These are phyloP conservation scores for Solanum piurae DNA, from an alignment of 257 asterid genomes.

Conservation along the genomic window DNA sequence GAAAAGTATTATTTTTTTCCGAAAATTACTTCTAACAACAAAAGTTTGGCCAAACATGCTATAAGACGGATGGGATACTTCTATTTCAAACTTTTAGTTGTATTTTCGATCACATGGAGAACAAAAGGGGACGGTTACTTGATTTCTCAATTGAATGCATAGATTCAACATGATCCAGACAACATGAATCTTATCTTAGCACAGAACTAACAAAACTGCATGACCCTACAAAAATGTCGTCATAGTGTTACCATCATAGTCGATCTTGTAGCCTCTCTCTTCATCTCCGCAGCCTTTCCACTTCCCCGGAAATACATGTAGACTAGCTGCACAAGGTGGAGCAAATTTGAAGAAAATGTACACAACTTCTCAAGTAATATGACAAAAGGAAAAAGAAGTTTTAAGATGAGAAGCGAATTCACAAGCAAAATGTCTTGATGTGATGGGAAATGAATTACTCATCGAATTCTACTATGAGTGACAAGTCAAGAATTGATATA, in stretches of 20 bases:
- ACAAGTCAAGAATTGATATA: not conserved
- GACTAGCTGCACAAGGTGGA: conserved; percentile 50
- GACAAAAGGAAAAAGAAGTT: not conserved
- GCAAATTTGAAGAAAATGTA: not conserved
- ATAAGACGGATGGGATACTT: not conserved
- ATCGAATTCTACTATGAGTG: not conserved
- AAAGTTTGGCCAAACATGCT: not conserved
- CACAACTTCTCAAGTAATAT: not conserved
- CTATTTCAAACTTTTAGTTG: not conserved
- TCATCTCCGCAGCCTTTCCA: conserved; percentile 78
- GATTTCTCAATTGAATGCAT: not conserved
- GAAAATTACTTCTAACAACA: not conserved
- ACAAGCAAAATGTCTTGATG: not conserved
- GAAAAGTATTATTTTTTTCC: not conserved
- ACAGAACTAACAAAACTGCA: not conserved
- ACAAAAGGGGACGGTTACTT: not conserved
- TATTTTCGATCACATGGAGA: not conserved
- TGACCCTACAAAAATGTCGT: not conserved
- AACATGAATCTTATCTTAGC: not conserved
- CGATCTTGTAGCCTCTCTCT: conserved; percentile 70
- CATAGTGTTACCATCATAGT: conserved; percentile 31
- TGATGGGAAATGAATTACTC: not conserved
- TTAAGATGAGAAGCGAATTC: not conserved
- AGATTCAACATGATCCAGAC: not conserved
- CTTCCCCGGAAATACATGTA: conserved; percentile 90